Evolutionary conservation across 2,329 filamentous ascomycete genomes (phyloP).

Genomic region (Ophiostoma ulmi): DNA sequence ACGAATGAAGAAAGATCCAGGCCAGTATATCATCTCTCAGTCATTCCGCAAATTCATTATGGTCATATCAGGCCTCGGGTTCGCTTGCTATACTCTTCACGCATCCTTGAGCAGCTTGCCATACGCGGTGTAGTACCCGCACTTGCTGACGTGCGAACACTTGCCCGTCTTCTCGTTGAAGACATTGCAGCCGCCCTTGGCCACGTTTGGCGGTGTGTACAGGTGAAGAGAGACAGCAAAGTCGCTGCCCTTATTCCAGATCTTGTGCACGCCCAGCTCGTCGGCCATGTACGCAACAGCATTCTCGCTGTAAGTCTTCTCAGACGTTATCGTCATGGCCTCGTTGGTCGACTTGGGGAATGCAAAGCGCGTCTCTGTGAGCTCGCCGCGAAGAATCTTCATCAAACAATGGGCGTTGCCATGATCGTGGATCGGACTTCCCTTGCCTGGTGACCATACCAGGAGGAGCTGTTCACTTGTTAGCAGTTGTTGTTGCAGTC

Average conservation of each 20-base stretch:
- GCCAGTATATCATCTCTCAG: neutral
- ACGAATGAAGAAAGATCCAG: neutral
- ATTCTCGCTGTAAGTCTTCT: constrained; percentile 64
- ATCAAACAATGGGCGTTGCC: constrained; percentile 88
- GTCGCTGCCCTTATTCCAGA: constrained; percentile 69
- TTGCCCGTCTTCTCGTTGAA: constrained; percentile 74
- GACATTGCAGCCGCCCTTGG: constrained; percentile 72
- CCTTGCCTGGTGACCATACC: constrained; percentile 82
- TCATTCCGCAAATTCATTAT: constrained; percentile 19
- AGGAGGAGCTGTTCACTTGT: constrained; percentile 62
- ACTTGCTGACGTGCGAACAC: constrained; percentile 64
- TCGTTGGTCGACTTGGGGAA: constrained; percentile 57
- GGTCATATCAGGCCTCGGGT: neutral
- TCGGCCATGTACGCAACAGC: constrained; percentile 89
- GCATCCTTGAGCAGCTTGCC: constrained; percentile 41
- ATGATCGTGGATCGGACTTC: constrained; percentile 82
- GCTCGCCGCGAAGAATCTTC: constrained; percentile 73
- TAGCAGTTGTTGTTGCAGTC: neutral
- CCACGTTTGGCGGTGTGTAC: constrained; percentile 86
- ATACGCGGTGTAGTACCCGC: constrained; percentile 65
- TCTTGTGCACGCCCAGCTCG: constrained; percentile 77
- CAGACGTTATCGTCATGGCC: constrained; percentile 59
- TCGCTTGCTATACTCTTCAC: neutral
- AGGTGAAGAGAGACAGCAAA: constrained; percentile 84
- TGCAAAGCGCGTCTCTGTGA: constrained; percentile 76